Base-by-base conservation (phyloP, 805 yeast genomes). In the Yarrowia deformans region DNA sequence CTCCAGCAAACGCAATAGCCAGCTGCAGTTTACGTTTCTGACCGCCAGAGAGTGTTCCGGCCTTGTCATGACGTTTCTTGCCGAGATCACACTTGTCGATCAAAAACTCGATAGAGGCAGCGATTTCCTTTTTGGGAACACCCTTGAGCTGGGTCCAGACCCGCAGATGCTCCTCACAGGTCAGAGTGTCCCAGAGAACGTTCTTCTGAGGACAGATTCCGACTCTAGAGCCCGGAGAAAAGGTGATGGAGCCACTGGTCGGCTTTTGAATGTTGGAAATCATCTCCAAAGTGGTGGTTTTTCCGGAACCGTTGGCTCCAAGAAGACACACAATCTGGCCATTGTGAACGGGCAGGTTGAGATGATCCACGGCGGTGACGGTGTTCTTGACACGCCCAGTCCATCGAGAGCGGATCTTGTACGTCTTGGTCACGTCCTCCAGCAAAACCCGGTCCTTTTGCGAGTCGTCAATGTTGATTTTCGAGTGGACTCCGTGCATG, bases 301-400 rank as follows among this genome's bases (percentile, higher is more conserved):
- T 78, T n/a, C 80, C 80, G 7, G 80, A 77, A 7, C 80, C 80
- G 71, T 78, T 78, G 13, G 80, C 78, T 60, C 80, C 80, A 2
- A 78, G 72, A 45, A 78, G 69, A 67, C 79, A 76, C 10, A 76
- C 72, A 34, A 78, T 76, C 69, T 78, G 78, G 19, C 80, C 80
- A 35, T 69, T 64, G 18, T 71, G 71, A 61, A 78, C 73, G 32
- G 75, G 70, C 43, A 78, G 56, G 40, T 77, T 73, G 48, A 56
- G 63, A 56, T n/a, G 35, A 54, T 74, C 69, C 8, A 78, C 80
- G 13, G 80, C 80, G 5, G 70, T 71, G 10, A 78, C 75, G 4
- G 72, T 34, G 32, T 45, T 69, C 3, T 45, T 70, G 19, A 43
- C 56, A 6, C 48, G 35, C 8, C 58, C 67, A 18, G 43, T 48